Percentiles rank a stretch among this genome's conserved stretches.
Conservation (phyloP, 1,139 yeast genomes). For the Yamadazyma blattariae region DNA sequence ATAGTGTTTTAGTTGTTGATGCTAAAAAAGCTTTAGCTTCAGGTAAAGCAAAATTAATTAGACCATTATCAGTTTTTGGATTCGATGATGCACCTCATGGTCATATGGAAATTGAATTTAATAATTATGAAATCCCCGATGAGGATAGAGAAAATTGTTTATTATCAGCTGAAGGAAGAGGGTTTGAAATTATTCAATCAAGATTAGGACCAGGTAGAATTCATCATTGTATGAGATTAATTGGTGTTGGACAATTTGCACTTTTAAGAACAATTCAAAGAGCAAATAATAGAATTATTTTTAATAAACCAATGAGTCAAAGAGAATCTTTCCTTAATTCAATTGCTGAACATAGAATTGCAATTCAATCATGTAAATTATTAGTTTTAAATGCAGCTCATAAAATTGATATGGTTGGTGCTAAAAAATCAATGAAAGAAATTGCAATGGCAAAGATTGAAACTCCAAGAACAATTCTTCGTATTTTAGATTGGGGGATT, state of each 20-base stretch:
- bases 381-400: slow-evolving; percentile 66
- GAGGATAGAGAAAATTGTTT: slow-evolving; percentile 38
- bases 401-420: slow-evolving; percentile 54
- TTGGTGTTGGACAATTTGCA: slow-evolving; percentile 67
- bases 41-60: slow-evolving; percentile 48
- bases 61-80: slow-evolving; percentile 62
- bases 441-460: slow-evolving; percentile 71
- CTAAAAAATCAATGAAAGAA: slow-evolving; percentile 56
- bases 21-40: slow-evolving; percentile 49
- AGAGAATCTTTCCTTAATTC: slow-evolving; percentile 53
- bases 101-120: slow-evolving; percentile 61
- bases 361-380: slow-evolving; percentile 55
- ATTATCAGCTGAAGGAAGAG: slow-evolving; percentile 54
- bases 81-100: slow-evolving; percentile 77
- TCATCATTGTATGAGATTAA: slow-evolving; percentile 71
- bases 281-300: slow-evolving; percentile 54
- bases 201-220: slow-evolving; percentile 73
- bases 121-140: slow-evolving; percentile 47
- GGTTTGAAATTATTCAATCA: slow-evolving; percentile 68
- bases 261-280: slow-evolving; percentile 51
- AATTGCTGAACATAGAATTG: slow-evolving; percentile 58
- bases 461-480: slow-evolving; percentile 56
- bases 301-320: slow-evolving; percentile 52
- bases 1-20: slow-evolving; percentile 59
- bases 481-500: slow-evolving; percentile 63